These are phyloP conservation scores for Stentor coeruleus DNA, from an alignment of 73 alveolate genomes.

Conservation along the genomic window DNA sequence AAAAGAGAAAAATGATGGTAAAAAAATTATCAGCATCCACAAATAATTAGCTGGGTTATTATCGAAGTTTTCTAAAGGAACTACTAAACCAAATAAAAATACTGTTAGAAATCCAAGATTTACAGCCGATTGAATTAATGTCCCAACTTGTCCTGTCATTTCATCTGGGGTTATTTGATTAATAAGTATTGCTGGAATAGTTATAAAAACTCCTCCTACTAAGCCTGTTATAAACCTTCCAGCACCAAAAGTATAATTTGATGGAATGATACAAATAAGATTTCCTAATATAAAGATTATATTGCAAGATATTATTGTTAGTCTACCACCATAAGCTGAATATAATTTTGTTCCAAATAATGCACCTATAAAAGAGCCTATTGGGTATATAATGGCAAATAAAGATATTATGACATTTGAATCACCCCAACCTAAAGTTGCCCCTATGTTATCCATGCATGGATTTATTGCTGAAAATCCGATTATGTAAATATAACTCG, in stretches of 20 bases:
- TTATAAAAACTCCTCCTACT: conserved; percentile 1
- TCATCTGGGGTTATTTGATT: conserved; percentile 9
- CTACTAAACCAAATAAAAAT: not conserved
- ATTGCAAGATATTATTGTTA: not conserved
- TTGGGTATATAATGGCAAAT: not conserved
- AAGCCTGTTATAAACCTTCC: not conserved
- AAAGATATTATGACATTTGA: not conserved
- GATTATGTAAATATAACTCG: not conserved
- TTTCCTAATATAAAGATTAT: not conserved
- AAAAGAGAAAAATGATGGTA: not conserved
- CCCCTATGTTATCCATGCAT: not conserved
- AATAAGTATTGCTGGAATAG: not conserved
- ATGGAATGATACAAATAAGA: not conserved
- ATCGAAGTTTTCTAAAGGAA: not conserved
- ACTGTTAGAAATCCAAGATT: not conserved
- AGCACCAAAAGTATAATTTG: not conserved
- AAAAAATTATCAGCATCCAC: not conserved
- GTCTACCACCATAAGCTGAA: not conserved
- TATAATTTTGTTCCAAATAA: not conserved
- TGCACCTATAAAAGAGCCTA: not conserved
- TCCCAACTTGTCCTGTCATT: conserved; percentile 5
- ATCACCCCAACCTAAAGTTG: not conserved
- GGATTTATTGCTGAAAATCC: not conserved
- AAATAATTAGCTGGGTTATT: not conserved
- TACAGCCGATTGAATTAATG: not conserved